Percentiles rank a stretch among this genome's conserved stretches.
Evolutionary conservation across 768 basidiomycete genomes (phyloP).

Genomic region (Leucogyrophana mollusca): DNA sequence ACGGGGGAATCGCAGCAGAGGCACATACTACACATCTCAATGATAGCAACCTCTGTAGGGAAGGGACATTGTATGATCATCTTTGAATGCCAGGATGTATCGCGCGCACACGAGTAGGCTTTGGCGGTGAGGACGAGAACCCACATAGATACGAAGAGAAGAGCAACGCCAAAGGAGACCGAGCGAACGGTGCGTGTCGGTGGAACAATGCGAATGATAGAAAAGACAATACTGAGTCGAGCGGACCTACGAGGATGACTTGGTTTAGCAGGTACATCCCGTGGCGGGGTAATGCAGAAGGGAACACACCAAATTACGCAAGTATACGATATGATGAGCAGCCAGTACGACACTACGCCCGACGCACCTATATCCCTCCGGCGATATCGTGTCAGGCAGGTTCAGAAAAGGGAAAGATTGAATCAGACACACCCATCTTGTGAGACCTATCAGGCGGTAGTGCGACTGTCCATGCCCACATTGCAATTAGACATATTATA

Average conservation of each 20-base stretch:
- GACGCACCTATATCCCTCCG: background rate
- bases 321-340: background rate
- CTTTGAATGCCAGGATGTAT: slow-evolving; percentile 36
- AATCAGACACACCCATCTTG: too few relatives aligned
- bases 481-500: background rate
- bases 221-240: slow-evolving; percentile 54
- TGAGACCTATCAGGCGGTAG: background rate
- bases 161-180: slow-evolving; percentile 17
- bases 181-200: slow-evolving; percentile 10
- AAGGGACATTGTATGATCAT: slow-evolving; percentile 41
- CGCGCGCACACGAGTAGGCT: slow-evolving; percentile 41
- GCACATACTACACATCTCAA: slow-evolving; percentile 51
- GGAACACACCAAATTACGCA: background rate
- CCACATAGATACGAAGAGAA: slow-evolving; percentile 27
- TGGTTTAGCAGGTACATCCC: background rate
- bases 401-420: too few relatives aligned
- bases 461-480: slow-evolving; percentile 18
- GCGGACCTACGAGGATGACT: slow-evolving; percentile 32
- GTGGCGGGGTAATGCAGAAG: background rate
- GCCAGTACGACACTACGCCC: background rate
- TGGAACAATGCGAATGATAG: slow-evolving; percentile 52
- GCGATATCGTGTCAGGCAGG: too few relatives aligned
- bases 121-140: slow-evolving; percentile 17
- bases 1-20: background rate
- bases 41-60: slow-evolving; percentile 46